Base-by-base conservation (phyloP, 169 alveolate genomes). In the Eimeria acervulina region DNA sequence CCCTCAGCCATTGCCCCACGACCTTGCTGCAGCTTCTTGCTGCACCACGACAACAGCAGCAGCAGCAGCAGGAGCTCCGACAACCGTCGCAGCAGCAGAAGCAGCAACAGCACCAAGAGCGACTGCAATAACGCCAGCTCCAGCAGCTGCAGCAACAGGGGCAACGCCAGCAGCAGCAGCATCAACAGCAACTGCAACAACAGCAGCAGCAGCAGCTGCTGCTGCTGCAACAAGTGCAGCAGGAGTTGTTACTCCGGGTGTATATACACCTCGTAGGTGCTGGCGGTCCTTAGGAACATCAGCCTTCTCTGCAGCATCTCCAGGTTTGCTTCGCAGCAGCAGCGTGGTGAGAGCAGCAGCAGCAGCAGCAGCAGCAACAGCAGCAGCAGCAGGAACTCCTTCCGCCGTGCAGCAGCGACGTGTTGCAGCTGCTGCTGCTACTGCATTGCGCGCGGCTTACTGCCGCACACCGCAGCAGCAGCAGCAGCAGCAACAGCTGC, bases 321-420 rank as follows among this genome's bases (percentile, higher is more conserved):
- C 91, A 0, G 6, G 36, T 1, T 31, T 83, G 76, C 68, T 83
- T 74, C 91, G 52, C 76, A 36, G 91, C 91, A 83, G 74, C 91
- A 47, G n/a, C n/a, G n/a, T n/a, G n/a, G 68, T 36, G 91, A n/a
- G 74, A 52, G 44, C 74, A 51, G 91, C 91, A 83, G 89, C 74
- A 51, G 91, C 91, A 83, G 89, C 90, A 81, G 88, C 88, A 78
- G 63, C 88, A 78, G 63, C 88, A 44, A 31, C 68, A 72, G 89
- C 89, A 78, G 89, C 89, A 78, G 89, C 89, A 52, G 74, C 74
- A 51, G 76, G 52, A 47, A 47, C 61, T 26, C 59, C 89, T 38
- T 33, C 84, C 31, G n/a, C 84, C 31, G 8, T n/a, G 47, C 84
- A 74, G 66, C 89, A 78, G 10, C 89, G 89, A 1, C 89, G 89